A percentile compares a stretch with the other conserved stretches of the same genome.
These are phyloP conservation scores for Ganoderma lingzhi DNA, from an alignment of 1,284 basidiomycete species.

Conservation along the genomic window DNA sequence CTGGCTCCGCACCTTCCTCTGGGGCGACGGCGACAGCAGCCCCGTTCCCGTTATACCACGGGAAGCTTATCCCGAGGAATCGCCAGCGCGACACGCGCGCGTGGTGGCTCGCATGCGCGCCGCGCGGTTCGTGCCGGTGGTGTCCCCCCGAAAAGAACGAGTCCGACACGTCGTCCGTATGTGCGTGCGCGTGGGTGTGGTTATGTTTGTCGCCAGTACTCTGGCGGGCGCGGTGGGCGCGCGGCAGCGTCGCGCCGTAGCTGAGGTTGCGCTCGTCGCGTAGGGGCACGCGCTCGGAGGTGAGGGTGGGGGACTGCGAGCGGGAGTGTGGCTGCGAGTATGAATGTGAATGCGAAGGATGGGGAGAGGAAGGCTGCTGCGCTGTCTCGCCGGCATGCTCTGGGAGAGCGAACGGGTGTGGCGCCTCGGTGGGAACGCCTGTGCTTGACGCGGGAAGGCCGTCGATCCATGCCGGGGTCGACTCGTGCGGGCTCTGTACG, in stretches of 20 bases:
- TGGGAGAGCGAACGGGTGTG: conserved; percentile 27
- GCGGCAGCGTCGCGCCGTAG: conserved; percentile 1
- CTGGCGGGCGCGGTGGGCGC: background rate
- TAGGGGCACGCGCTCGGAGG: background rate
- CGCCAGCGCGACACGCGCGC: conserved; percentile 36
- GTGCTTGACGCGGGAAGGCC: conserved; percentile 1
- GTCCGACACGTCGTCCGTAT: conserved; percentile 15
- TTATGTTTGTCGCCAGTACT: conserved; percentile 19
- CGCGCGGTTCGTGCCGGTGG: conserved; percentile 52
- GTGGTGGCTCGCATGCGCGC: conserved; percentile 47
- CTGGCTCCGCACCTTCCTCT: background rate
- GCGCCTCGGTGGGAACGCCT: conserved; percentile 20
- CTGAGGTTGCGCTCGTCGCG: background rate
- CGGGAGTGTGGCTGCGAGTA: background rate
- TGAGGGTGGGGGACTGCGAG: background rate
- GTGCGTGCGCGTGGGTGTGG: conserved; percentile 14
- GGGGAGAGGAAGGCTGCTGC: background rate
- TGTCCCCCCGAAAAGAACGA: conserved; percentile 47
- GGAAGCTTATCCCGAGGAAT: conserved; percentile 17
- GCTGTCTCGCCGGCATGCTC: conserved; percentile 15
- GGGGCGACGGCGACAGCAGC: background rate
- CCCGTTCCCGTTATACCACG: conserved; percentile 17
- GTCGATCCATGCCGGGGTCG: conserved; percentile 10
- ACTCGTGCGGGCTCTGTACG: conserved; percentile 15
- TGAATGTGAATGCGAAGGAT: background rate